Evolutionary conservation across 306 rosid genomes (phyloP).

Genomic region (Citrullus amarus): DNA sequence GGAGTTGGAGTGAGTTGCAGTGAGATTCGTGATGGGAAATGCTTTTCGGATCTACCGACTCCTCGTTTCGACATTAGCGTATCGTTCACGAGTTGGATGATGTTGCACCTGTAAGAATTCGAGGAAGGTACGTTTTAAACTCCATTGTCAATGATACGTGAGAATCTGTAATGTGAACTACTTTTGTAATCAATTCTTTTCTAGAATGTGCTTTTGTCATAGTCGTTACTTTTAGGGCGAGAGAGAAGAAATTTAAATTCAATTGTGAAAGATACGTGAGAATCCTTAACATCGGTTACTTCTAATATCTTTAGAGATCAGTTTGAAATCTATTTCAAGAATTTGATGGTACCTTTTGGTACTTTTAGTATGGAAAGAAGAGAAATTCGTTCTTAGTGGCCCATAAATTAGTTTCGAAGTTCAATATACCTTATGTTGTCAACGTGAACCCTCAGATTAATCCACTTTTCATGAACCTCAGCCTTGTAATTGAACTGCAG

Average conservation of each 20-base stretch:
- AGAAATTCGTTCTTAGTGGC: background rate
- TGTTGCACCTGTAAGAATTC: constrained; percentile 39
- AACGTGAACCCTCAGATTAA: constrained; percentile 46
- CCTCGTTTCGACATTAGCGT: constrained; percentile 56
- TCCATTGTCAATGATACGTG: background rate
- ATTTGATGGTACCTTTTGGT: background rate
- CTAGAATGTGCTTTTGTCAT: background rate
- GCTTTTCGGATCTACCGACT: constrained; percentile 58
- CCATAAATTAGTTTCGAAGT: background rate
- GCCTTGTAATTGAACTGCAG: constrained; percentile 70
- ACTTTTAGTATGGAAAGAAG: background rate
- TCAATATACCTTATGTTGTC: constrained; percentile 74
- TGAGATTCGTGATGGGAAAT: constrained; percentile 74
- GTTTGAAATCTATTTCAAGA: background rate
- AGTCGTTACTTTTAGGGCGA: background rate
- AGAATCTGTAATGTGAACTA: background rate
- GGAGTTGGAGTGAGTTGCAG: constrained; percentile 61
- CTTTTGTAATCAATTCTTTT: background rate
- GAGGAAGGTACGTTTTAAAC: background rate
- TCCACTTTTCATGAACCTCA: constrained; percentile 44
- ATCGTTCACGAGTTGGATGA: constrained; percentile 53
- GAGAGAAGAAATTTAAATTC: background rate
- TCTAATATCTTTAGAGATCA: background rate
- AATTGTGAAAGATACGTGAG: background rate
- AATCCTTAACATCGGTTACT: background rate